Percentiles rank a stretch among this genome's conserved stretches.
Evolutionary conservation across 2,329 filamentous ascomycete species (phyloP).

Genomic region (Aspergillus versicolor): DNA sequence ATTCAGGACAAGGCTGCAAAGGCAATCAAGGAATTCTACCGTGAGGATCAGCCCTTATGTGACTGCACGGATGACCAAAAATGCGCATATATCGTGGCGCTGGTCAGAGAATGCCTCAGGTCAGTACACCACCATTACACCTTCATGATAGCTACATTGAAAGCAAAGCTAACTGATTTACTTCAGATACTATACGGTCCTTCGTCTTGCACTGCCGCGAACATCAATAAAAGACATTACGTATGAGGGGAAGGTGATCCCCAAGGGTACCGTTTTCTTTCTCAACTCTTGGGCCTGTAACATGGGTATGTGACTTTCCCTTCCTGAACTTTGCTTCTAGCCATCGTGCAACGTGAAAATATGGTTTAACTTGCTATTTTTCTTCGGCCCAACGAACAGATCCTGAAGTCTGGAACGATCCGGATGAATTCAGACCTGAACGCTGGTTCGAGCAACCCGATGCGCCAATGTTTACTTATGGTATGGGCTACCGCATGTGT

Average conservation of each 20-base stretch:
- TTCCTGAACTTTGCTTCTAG: not conserved
- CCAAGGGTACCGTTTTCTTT: conserved; percentile 63
- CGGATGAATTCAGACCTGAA: conserved; percentile 60
- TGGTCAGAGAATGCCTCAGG: conserved; percentile 62
- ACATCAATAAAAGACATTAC: conserved; percentile 60
- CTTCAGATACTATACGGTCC: conserved; percentile 59
- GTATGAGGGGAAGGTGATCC: conserved; percentile 59
- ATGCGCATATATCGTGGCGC: conserved; percentile 62
- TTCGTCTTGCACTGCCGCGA: conserved; percentile 62
- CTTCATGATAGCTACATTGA: not conserved
- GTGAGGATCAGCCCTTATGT: conserved; percentile 55
- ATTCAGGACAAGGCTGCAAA: conserved; percentile 60
- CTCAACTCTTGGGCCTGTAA: conserved; percentile 69
- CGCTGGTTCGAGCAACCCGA: conserved; percentile 65
- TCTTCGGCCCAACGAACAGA: conserved; percentile 35
- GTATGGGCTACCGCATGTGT: conserved; percentile 67
- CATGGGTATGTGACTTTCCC: conserved; percentile 53
- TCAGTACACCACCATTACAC: conserved; percentile 21
- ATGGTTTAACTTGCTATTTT: not conserved
- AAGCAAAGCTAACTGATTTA: not conserved
- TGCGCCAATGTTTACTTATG: conserved; percentile 64
- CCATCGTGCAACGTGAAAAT: not conserved
- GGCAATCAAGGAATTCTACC: conserved; percentile 58
- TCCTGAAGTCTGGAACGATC: conserved; percentile 57
- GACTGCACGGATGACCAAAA: conserved; percentile 63